Evolutionary conservation across 2,329 filamentous ascomycete genomes (phyloP).

Genomic region (Westerdykella sp.): DNA sequence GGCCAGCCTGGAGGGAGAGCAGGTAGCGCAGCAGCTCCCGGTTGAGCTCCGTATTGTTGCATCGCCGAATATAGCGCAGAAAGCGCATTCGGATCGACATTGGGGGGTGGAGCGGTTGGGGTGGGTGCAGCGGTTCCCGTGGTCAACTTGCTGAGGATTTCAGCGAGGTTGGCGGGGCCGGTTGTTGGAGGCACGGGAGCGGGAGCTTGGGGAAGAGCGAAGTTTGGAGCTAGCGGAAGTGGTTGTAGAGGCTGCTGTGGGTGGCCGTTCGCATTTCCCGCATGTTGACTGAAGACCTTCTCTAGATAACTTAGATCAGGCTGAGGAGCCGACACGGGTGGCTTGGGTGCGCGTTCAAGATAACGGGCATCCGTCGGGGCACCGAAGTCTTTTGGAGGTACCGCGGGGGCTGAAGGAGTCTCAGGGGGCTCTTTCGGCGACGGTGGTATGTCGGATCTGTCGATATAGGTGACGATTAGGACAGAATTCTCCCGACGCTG

Average conservation of each 20-base stretch:
- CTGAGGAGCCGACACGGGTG: conserved; percentile 7
- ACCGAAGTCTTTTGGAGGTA: conserved; percentile 34
- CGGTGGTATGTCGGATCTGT: conserved; percentile 42
- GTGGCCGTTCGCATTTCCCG: background rate
- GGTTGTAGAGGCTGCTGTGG: conserved; percentile 3
- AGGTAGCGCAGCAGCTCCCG: conserved; percentile 7
- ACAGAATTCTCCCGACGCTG: conserved; percentile 42
- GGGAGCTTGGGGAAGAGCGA: conserved; percentile 13
- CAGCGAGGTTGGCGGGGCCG: conserved; percentile 15
- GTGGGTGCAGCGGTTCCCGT: too few relatives aligned
- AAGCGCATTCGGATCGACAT: conserved; percentile 1
- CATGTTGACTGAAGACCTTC: conserved; percentile 21
- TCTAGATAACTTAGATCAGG: conserved; percentile 23
- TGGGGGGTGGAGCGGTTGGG: background rate
- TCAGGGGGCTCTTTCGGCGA: conserved; percentile 42
- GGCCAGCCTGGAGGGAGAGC: conserved; percentile 21
- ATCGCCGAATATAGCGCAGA: conserved; percentile 1
- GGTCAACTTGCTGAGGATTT: conserved; percentile 18
- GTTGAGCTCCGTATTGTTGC: conserved; percentile 2
- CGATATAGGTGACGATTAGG: conserved; percentile 43
- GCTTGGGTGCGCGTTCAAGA: conserved; percentile 18
- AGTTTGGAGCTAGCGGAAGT: too few relatives aligned
- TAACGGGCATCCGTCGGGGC: conserved; percentile 22
- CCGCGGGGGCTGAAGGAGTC: conserved; percentile 25
- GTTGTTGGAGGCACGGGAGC: conserved; percentile 7